Conservation (phyloP, 169 alveolate species). For the Plasmodium fragile region DNA sequence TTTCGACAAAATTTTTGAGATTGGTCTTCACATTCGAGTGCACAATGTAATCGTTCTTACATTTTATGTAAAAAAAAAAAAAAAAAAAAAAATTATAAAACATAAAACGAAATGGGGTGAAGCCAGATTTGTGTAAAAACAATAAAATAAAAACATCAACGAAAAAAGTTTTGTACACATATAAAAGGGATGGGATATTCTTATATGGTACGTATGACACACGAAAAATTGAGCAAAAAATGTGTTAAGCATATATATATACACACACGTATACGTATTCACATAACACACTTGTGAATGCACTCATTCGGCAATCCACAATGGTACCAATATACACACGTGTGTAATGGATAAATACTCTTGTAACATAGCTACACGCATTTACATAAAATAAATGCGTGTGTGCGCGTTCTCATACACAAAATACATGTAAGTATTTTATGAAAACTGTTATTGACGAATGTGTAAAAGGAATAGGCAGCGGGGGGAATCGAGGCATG, state of each 20-base stretch:
- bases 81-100: neutral
- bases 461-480: neutral
- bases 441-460: neutral
- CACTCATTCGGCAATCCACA: neutral
- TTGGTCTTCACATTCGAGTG: neutral
- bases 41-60: constrained; percentile 8
- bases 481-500: neutral
- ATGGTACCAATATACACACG: neutral
- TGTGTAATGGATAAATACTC: neutral
- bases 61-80: neutral
- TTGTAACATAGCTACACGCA: neutral
- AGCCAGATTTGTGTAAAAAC: neutral
- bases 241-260: neutral
- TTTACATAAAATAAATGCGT: neutral
- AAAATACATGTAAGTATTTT: neutral
- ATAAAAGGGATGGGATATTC: neutral
- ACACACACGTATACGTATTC: neutral
- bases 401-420: neutral
- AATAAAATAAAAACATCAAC: neutral
- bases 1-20: neutral
- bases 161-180: constrained; percentile 1
- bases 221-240: neutral
- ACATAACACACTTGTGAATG: neutral
- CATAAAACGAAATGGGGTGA: constrained; percentile 1
- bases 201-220: neutral